These are phyloP conservation scores for Stylonectria norvegica DNA, from an alignment of 2,329 filamentous ascomycete species.

Conservation along the genomic window DNA sequence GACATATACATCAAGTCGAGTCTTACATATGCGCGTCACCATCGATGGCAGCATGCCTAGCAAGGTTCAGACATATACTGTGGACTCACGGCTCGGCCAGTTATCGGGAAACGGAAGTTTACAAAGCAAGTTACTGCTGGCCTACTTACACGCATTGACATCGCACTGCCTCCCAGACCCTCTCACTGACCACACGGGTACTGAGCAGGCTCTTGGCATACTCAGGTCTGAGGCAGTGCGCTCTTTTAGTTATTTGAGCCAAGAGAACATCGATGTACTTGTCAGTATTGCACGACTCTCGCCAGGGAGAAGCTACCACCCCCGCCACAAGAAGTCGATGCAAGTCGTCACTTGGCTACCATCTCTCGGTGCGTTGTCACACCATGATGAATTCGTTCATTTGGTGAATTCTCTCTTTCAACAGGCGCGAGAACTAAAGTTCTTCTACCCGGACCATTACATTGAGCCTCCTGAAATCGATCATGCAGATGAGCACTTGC, in stretches of 20 bases:
- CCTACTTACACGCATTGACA: slow-evolving; percentile 53
- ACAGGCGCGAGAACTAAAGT: neutral
- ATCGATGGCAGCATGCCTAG: slow-evolving; percentile 25
- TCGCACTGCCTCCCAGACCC: slow-evolving; percentile 51
- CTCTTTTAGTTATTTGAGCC: slow-evolving; percentile 32
- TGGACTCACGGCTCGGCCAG: slow-evolving; percentile 49
- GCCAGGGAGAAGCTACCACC: neutral
- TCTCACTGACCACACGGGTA: slow-evolving; percentile 41
- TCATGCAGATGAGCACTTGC: slow-evolving; percentile 4
- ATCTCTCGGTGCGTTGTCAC: neutral
- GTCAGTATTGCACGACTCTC: slow-evolving; percentile 12
- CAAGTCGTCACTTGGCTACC: fast-evolving
- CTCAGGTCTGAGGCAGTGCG: neutral
- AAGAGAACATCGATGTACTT: neutral
- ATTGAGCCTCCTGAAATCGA: neutral
- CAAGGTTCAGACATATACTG: slow-evolving; percentile 40
- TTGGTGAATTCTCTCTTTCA: neutral
- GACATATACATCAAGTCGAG: fast-evolving
- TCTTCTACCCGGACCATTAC: neutral
- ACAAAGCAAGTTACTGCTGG: slow-evolving; percentile 49
- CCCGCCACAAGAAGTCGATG: neutral
- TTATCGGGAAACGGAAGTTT: slow-evolving; percentile 49
- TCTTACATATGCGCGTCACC: slow-evolving; percentile 34
- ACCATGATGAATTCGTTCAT: neutral
- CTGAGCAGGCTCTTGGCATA: neutral